Percentiles rank a stretch among this genome's conserved stretches.
Conservation (phyloP, 2,329 filamentous ascomycete genomes). For the Elsinoe ampelina region DNA sequence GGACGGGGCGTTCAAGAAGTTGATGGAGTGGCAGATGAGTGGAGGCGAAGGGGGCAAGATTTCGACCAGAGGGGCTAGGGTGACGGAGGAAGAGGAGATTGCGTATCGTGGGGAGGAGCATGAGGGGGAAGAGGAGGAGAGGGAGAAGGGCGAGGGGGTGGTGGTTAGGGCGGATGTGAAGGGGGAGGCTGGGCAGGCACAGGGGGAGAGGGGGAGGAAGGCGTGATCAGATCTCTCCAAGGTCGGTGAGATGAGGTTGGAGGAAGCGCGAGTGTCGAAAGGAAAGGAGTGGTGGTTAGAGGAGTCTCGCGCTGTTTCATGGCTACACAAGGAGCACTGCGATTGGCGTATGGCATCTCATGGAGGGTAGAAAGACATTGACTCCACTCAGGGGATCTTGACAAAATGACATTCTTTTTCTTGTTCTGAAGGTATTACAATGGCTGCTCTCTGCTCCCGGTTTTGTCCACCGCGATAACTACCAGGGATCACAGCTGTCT, state of each 20-base stretch:
- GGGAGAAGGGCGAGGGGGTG: constrained; percentile 27
- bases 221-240: too few relatives aligned
- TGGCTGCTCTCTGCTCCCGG: not conserved
- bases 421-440: constrained; percentile 5
- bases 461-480: not conserved
- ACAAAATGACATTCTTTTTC: constrained; percentile 5
- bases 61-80: constrained; percentile 14
- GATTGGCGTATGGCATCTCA: not conserved
- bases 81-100: constrained; percentile 24
- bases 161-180: not conserved
- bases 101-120: constrained; percentile 39
- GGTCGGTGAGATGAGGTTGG: too few relatives aligned
- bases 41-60: constrained; percentile 53
- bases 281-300: too few relatives aligned
- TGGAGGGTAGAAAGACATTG: not conserved
- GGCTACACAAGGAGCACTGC: not conserved
- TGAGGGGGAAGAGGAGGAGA: constrained; percentile 27
- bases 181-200: not conserved
- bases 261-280: too few relatives aligned
- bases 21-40: constrained; percentile 99
- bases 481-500: not conserved
- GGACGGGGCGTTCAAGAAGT: constrained; percentile 77
- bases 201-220: not conserved
- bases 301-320: too few relatives aligned
- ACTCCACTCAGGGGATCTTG: constrained; percentile 5